Evolutionary conservation across 2,329 filamentous ascomycete genomes (phyloP).

Genomic region (Fusarium incarnatum): DNA sequence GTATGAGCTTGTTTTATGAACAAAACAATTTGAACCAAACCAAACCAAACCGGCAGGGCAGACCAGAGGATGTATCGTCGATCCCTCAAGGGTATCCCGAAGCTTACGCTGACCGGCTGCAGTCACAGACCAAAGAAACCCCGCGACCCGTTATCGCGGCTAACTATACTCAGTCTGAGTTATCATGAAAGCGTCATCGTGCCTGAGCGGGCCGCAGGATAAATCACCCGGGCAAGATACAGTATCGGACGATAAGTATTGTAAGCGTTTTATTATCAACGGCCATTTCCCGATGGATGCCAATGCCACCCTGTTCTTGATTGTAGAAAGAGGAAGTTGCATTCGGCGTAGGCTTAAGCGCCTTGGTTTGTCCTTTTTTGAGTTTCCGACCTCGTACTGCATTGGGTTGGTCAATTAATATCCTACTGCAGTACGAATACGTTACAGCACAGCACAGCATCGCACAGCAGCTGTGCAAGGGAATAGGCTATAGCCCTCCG

Average conservation of each 20-base stretch:
- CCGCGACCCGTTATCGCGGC: conserved; percentile 34
- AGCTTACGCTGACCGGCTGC: conserved; percentile 44
- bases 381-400: conserved; percentile 18
- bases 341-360: conserved; percentile 18
- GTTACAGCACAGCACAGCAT: conserved; percentile 6
- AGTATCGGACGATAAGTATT: conserved; percentile 26
- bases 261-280: conserved; percentile 19
- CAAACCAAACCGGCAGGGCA: background rate
- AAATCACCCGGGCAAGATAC: conserved; percentile 26
- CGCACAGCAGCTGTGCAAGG: background rate
- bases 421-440: conserved; percentile 6
- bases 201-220: conserved; percentile 25
- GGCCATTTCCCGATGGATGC: conserved; percentile 13
- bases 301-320: conserved; percentile 28
- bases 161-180: conserved; percentile 2
- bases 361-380: conserved; percentile 11
- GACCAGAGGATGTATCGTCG: conserved; percentile 34
- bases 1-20: conserved; percentile 10
- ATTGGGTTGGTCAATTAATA: conserved; percentile 12
- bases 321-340: conserved; percentile 27
- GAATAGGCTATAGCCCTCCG: conserved; percentile 15
- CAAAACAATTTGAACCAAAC: background rate
- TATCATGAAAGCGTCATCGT: conserved; percentile 42
- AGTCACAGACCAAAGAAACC: conserved; percentile 25
- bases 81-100: conserved; percentile 34